A percentile compares a stretch with the other conserved stretches of the same genome.
These are phyloP conservation scores for Phyllostachys edulis DNA, from an alignment of 176 grass and related monocot species.

Conservation along the genomic window DNA sequence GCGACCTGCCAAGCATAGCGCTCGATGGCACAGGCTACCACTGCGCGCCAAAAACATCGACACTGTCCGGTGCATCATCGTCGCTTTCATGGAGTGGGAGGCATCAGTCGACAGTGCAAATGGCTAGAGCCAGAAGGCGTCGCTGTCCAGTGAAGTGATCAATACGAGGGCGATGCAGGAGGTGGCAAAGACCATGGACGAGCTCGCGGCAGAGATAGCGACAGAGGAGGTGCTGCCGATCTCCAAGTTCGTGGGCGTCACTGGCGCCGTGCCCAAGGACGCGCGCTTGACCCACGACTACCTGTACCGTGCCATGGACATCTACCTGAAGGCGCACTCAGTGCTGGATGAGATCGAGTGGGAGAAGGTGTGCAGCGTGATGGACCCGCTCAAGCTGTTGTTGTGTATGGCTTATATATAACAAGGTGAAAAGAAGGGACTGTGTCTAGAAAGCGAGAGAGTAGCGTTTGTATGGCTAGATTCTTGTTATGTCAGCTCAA, in stretches of 20 bases:
- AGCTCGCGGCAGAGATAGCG: slow-evolving; percentile 68
- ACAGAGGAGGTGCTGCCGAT: slow-evolving; percentile 58
- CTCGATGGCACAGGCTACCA: slow-evolving; percentile 49
- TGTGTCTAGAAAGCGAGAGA: too few species aligned
- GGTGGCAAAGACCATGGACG: slow-evolving; percentile 55
- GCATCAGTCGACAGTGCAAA: neutral
- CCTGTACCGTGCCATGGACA: slow-evolving; percentile 58
- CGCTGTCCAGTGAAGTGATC: slow-evolving; percentile 17
- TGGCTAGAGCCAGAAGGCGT: slow-evolving; percentile 16
- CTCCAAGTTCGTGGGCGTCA: slow-evolving; percentile 65
- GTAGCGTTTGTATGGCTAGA: too few species aligned
- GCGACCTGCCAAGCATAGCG: slow-evolving; percentile 53
- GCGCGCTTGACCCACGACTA: slow-evolving; percentile 55
- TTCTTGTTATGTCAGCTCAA: too few species aligned
- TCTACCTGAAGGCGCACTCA: slow-evolving; percentile 78
- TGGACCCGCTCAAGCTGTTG: slow-evolving; percentile 75
- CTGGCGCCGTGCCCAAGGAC: slow-evolving; percentile 61
- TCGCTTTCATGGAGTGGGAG: slow-evolving; percentile 54
- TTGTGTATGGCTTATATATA: too few species aligned
- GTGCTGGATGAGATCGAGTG: slow-evolving; percentile 70
- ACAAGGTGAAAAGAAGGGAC: too few species aligned
- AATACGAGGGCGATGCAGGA: slow-evolving; percentile 47
- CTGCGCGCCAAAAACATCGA: slow-evolving; percentile 48
- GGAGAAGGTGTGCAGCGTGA: slow-evolving; percentile 86
- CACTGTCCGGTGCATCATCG: slow-evolving; percentile 56